Evolutionary conservation across 345 rosid species (phyloP).

Genomic region (Euclidium syriacum): DNA sequence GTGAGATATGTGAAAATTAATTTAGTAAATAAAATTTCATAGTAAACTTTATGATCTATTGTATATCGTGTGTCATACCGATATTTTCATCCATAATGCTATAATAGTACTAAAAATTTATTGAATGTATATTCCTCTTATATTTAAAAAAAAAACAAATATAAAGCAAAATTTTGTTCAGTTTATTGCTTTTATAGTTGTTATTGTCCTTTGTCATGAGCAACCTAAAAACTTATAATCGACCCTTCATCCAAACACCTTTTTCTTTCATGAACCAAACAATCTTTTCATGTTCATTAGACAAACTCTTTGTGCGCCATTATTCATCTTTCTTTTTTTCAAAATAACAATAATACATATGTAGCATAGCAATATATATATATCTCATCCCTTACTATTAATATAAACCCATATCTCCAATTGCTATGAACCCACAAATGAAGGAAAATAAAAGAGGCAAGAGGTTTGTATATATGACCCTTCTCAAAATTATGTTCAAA

Average conservation of each 20-base stretch:
- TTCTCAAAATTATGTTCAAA: slow-evolving; percentile 10
- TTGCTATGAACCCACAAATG: slow-evolving; percentile 13
- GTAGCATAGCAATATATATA: neutral
- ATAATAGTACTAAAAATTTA: neutral
- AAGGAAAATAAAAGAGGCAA: slow-evolving; percentile 14
- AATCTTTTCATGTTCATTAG: slow-evolving; percentile 28
- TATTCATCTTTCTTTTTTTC: neutral
- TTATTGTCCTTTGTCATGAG: slow-evolving; percentile 27
- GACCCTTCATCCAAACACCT: slow-evolving; percentile 27
- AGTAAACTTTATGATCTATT: too few species aligned
- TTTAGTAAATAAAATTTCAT: too few species aligned
- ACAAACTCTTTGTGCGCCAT: slow-evolving; percentile 16
- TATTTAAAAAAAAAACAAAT: neutral
- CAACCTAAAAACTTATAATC: slow-evolving; percentile 32
- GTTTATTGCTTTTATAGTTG: slow-evolving; percentile 2
- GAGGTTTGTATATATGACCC: slow-evolving; percentile 24
- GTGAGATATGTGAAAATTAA: too few species aligned
- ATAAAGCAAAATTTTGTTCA: neutral
- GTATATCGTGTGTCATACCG: too few species aligned
- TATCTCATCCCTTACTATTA: neutral
- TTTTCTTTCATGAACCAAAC: slow-evolving; percentile 30
- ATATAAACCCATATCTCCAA: slow-evolving; percentile 3
- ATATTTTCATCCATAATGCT: neutral
- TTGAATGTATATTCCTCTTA: neutral
- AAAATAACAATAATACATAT: neutral